These are phyloP conservation scores for Fusarium luffae DNA, from an alignment of 2,329 filamentous ascomycete genomes.

Conservation along the genomic window DNA sequence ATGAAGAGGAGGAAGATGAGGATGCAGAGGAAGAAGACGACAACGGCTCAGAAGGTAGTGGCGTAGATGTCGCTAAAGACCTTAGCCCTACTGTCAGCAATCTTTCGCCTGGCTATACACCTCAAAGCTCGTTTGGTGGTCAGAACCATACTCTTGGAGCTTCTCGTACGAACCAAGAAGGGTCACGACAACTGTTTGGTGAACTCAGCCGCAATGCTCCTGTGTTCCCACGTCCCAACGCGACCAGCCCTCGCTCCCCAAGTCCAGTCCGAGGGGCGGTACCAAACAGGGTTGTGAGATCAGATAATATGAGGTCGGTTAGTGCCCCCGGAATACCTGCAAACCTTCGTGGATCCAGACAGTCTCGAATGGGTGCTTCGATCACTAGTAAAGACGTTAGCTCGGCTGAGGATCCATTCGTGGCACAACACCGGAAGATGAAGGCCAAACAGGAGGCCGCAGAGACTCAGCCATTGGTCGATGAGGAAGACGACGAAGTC, in stretches of 20 bases:
- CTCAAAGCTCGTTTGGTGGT: conserved; percentile 68
- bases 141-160: conserved; percentile 52
- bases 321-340: conserved; percentile 70
- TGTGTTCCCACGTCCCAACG: conserved; percentile 64
- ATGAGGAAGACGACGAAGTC: conserved; percentile 77
- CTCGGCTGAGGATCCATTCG: conserved; percentile 58
- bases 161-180: conserved; percentile 56
- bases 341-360: conserved; percentile 60
- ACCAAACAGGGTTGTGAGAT: conserved; percentile 60
- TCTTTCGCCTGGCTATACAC: conserved; percentile 62
- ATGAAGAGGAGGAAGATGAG: conserved; percentile 58
- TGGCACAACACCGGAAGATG: conserved; percentile 62
- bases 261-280: conserved; percentile 74
- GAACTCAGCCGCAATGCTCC: conserved; percentile 63
- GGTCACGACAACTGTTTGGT: conserved; percentile 63
- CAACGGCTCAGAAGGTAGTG: conserved; percentile 67
- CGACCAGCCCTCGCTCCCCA: conserved; percentile 75
- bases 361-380: conserved; percentile 52
- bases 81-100: conserved; percentile 64
- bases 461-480: conserved; percentile 67
- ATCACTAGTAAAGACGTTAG: conserved; percentile 53
- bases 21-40: conserved; percentile 59
- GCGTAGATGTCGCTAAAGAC: conserved; percentile 73
- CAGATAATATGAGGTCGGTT: conserved; percentile 66
- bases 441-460: conserved; percentile 67